phyloP scores from a whole-genome alignment of 306 rosid genomes.

The Parietaria judaica region DNA sequence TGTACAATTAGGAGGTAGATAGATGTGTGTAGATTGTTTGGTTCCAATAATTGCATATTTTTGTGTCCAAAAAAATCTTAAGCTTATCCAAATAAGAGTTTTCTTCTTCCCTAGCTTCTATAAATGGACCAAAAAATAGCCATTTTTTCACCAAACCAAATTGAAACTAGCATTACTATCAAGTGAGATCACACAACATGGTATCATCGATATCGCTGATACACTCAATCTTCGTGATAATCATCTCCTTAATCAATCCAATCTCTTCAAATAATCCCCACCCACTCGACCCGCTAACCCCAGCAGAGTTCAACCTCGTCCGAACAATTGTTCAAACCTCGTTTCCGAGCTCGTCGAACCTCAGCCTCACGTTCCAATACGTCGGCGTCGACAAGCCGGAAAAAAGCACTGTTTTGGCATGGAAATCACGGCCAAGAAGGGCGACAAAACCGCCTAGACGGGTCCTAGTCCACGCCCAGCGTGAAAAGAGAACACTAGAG shows the following conservation, averaged over 20 bases:
- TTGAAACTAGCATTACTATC: too few species aligned
- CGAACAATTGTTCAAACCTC: slow-evolving; percentile 21
- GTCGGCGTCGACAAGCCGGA: slow-evolving; percentile 47
- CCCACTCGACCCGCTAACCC: slow-evolving; percentile 49
- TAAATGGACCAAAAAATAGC: too few species aligned
- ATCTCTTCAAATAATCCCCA: slow-evolving; percentile 13
- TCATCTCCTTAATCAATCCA: not conserved
- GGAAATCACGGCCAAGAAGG: slow-evolving; percentile 24
- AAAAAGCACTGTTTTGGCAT: slow-evolving; percentile 36
- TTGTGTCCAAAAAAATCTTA: too few species aligned
- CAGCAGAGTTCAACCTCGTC: slow-evolving; percentile 19
- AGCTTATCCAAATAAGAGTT: too few species aligned
- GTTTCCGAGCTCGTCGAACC: slow-evolving; percentile 4
- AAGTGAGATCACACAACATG: too few species aligned
- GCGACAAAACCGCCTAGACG: slow-evolving; percentile 28
- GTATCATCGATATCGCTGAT: too few species aligned
- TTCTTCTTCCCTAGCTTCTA: too few species aligned
- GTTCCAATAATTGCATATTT: too few species aligned
- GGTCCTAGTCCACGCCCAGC: slow-evolving; percentile 34
- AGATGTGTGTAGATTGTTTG: too few species aligned
- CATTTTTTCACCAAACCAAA: too few species aligned
- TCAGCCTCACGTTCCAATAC: slow-evolving; percentile 38
- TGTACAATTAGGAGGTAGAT: too few species aligned
- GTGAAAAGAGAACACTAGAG: slow-evolving; percentile 25
- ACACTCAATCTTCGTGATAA: not conserved